Evolutionary conservation across 2,329 filamentous ascomycete genomes (phyloP), one percentile per base, ranked within the genome.

Genomic region (Raffaelea arxii): DNA sequence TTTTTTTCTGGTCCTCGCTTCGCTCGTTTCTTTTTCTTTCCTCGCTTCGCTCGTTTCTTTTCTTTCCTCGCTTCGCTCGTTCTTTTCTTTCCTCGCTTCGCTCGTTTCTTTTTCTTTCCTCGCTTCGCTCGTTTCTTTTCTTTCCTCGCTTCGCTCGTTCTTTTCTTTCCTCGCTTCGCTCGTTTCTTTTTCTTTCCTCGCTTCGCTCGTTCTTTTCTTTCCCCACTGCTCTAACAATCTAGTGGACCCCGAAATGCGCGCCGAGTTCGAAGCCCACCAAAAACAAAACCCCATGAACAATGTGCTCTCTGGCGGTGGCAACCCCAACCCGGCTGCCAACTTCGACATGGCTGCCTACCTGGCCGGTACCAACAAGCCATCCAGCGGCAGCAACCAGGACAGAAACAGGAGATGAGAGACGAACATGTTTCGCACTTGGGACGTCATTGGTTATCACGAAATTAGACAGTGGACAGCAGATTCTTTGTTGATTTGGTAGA

Each of bases 161-260:
- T n/a, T n/a, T n/a, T n/a, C n/a, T n/a, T n/a, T n/a, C n/a, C n/a
- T n/a, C n/a, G n/a, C n/a, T n/a, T n/a, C n/a, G n/a, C n/a, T n/a
- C n/a, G n/a, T n/a, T n/a, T n/a, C n/a, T n/a, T n/a, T n/a, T n/a
- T n/a, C n/a, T 27, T 46, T 25, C 45, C 40, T 10, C 9, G 35
- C 32, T 25, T 36, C 14, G 21, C 18, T 27, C 25, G 25, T 18
- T 30, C 19, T 18, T 40, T 21, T 25, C 30, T 40, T n/a, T n/a
- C n/a, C n/a, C n/a, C n/a, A n/a, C 22, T 21, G 4, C 30, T 24
- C 16, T 41, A 25, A 38, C 10, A 5, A 6, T 3, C 11, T 40
- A 96, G 90, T 98, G 90, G 92, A 97, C 62, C 88, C 88, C n/a
- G 92, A 98, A 65, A 85, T 87, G 68, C 82, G 82, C 57, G 87